A percentile compares a stretch with the other conserved stretches of the same genome.
Conservation (phyloP, 768 basidiomycete genomes). For the Podaxis pistillaris region DNA sequence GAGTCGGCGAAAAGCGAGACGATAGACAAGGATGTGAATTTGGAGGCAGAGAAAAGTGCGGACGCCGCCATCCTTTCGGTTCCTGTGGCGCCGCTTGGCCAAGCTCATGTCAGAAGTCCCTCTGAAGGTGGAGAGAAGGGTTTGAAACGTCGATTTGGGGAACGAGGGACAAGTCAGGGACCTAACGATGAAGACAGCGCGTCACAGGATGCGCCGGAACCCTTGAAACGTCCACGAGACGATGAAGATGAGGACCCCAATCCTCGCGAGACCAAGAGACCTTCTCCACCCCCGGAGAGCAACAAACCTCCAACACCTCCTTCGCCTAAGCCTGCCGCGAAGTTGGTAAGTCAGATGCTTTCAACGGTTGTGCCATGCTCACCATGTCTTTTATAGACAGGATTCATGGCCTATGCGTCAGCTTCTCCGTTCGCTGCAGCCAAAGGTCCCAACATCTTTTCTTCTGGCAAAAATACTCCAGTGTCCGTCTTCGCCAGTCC, state of each 20-base stretch:
- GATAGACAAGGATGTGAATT: conserved; percentile 7
- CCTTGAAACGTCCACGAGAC: conserved; percentile 59
- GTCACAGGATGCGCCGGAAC: conserved; percentile 29
- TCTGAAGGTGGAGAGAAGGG: conserved; percentile 58
- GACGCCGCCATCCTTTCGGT: neutral
- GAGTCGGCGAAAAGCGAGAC: conserved; percentile 11
- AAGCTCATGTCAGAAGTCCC: conserved; percentile 30
- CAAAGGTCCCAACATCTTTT: conserved; percentile 63
- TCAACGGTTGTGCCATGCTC: conserved; percentile 12
- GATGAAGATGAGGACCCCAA: conserved; percentile 63
- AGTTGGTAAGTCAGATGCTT: conserved; percentile 43
- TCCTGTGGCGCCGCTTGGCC: conserved; percentile 16
- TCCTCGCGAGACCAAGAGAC: conserved; percentile 56
- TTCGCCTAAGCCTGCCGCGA: conserved; percentile 29
- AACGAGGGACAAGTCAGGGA: conserved; percentile 65
- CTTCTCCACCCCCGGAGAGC: conserved; percentile 67
- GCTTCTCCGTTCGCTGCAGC: conserved; percentile 73
- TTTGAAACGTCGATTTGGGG: conserved; percentile 66
- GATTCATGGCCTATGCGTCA: conserved; percentile 81
- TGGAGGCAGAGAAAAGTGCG: neutral
- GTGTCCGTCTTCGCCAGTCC: conserved; percentile 15
- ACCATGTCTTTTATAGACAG: conserved; percentile 40
- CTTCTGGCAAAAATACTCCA: conserved; percentile 34
- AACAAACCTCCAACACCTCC: conserved; percentile 37
- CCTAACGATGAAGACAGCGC: conserved; percentile 33